A percentile compares a stretch with the other conserved stretches of the same genome.
Evolutionary conservation across 108 stramenopile species (phyloP).

Genomic region (Schizochytrium sp.): DNA sequence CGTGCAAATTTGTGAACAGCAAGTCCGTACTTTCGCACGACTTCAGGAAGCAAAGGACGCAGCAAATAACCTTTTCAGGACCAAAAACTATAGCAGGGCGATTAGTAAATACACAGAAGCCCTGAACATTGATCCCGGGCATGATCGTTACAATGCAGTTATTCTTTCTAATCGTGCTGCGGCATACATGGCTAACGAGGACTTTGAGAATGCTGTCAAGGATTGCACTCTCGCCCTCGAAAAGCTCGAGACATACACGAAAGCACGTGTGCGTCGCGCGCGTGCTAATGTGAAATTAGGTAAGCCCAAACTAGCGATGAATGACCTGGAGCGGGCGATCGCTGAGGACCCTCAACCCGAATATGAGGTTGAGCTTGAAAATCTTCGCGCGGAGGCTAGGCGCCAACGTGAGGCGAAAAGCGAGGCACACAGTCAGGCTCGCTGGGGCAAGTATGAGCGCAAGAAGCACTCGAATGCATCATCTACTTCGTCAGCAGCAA

Average conservation of each 20-base stretch:
- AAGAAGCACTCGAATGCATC: not conserved
- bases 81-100: not conserved
- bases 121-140: conserved; percentile 13
- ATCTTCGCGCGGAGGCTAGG: not conserved
- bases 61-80: conserved; percentile 27
- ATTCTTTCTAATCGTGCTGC: conserved; percentile 45
- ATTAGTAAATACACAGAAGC: not conserved
- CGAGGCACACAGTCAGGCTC: not conserved
- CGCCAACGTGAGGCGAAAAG: conserved; percentile 51
- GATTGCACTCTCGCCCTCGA: not conserved
- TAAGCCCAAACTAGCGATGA: conserved; percentile 42
- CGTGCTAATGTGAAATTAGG: conserved; percentile 44
- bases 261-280: conserved; percentile 33
- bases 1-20: not conserved
- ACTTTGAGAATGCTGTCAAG: not conserved
- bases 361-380: not conserved
- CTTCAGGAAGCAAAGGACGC: not conserved
- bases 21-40: not conserved
- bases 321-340: not conserved
- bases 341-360: not conserved
- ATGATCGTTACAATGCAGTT: conserved; percentile 45
- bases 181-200: conserved; percentile 48
- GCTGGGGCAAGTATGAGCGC: conserved; percentile 44
- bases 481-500: not conserved
- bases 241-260: not conserved